Evolutionary conservation across 345 rosid genomes (phyloP).

Genomic region (Murraya paniculata): DNA sequence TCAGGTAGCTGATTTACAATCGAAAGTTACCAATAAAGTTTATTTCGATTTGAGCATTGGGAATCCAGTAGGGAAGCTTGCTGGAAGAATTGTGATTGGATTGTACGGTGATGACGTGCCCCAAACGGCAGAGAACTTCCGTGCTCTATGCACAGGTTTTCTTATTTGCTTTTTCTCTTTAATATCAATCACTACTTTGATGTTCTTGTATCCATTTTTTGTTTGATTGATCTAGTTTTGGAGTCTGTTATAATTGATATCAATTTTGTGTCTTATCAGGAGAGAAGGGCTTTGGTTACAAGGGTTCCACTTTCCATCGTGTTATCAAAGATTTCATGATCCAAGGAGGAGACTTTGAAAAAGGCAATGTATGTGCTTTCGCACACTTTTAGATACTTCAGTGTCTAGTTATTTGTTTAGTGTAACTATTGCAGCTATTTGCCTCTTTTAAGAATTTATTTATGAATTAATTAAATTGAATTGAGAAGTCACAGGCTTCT

Average conservation of each 20-base stretch:
- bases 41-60: conserved; percentile 93
- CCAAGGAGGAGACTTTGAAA: conserved; percentile 98
- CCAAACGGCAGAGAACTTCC: conserved; percentile 90
- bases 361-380: conserved; percentile 77
- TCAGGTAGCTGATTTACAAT: conserved; percentile 55
- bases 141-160: conserved; percentile 92
- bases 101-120: conserved; percentile 95
- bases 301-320: conserved; percentile 78
- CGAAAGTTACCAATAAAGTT: conserved; percentile 87
- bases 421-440: background rate
- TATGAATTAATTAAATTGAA: background rate
- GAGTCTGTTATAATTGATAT: conserved; percentile 1
- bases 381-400: background rate
- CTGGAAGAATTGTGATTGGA: conserved; percentile 88
- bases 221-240: background rate
- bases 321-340: conserved; percentile 97
- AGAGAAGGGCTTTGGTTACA: conserved; percentile 96
- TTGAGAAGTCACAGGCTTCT: background rate
- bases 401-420: background rate
- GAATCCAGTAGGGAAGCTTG: conserved; percentile 83
- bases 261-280: conserved; percentile 42
- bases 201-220: background rate
- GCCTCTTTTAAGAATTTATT: background rate
- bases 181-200: background rate
- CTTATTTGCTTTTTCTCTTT: background rate